Evolutionary conservation across 495 filamentous ascomycete genomes (phyloP).

Genomic region (Aspergillus olivimuriae): DNA sequence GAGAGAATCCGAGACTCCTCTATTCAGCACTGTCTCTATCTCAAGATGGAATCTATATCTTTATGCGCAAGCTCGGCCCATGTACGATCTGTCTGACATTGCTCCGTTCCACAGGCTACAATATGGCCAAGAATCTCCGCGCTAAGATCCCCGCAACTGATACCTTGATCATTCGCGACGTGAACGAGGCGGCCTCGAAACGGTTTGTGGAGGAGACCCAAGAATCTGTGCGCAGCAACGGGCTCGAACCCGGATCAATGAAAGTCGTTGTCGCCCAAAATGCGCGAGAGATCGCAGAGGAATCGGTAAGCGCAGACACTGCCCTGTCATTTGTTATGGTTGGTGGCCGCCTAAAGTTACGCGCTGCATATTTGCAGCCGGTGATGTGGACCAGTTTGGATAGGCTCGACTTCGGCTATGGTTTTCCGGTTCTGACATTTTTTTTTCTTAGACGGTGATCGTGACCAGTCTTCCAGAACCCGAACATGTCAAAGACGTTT

Average conservation of each 20-base stretch:
- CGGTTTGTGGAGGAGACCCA: conserved; percentile 56
- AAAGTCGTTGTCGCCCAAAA: conserved; percentile 51
- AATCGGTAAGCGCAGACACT: conserved; percentile 55
- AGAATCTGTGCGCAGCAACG: conserved; percentile 25
- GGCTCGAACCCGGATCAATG: conserved; percentile 28
- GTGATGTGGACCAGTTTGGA: not conserved
- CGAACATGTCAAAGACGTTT: conserved; percentile 69
- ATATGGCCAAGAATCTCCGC: conserved; percentile 85
- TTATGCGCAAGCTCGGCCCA: not conserved
- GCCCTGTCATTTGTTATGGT: not conserved
- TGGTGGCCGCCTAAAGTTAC: not conserved
- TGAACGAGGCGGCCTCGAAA: conserved; percentile 55
- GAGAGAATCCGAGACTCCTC: no score
- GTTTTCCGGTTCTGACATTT: not conserved
- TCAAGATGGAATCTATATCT: no score
- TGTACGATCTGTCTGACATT: conserved; percentile 7
- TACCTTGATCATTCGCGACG: conserved; percentile 64
- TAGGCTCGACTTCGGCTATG: not conserved
- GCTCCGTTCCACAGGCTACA: conserved; percentile 49
- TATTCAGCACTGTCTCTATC: no score
- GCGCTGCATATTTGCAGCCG: not conserved
- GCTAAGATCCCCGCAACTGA: conserved; percentile 66
- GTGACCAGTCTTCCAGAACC: conserved; percentile 79
- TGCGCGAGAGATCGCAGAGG: conserved; percentile 58
- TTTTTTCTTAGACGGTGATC: conserved; percentile 55